phyloP scores from a whole-genome alignment of 2,329 filamentous ascomycete genomes.

The Fusarium goolgardi region DNA sequence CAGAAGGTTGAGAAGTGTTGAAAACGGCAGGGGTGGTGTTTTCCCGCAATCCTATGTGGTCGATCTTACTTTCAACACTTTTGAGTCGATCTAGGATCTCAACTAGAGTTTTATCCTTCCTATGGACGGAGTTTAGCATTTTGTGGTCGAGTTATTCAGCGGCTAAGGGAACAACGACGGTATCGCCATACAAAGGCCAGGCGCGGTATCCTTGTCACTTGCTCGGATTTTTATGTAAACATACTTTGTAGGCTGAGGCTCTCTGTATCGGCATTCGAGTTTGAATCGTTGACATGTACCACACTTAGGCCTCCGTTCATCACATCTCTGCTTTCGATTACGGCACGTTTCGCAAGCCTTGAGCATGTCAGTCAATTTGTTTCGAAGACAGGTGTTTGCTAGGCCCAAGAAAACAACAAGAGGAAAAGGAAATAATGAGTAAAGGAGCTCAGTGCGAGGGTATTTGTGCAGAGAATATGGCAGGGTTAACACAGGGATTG shows the following conservation, averaged over 20 bases:
- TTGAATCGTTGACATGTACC: slow-evolving; percentile 67
- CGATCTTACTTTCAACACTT: slow-evolving; percentile 66
- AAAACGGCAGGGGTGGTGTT: slow-evolving; percentile 36
- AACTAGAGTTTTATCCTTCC: slow-evolving; percentile 71
- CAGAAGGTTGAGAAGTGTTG: slow-evolving; percentile 37
- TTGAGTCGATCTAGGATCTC: slow-evolving; percentile 69
- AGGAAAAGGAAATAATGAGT: too few species aligned
- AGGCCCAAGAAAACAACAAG: neutral
- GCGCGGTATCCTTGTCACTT: slow-evolving; percentile 20
- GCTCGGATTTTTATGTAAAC: slow-evolving; percentile 45
- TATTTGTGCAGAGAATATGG: neutral
- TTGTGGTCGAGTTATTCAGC: slow-evolving; percentile 1
- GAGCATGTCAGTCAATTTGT: slow-evolving; percentile 20
- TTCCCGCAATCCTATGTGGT: slow-evolving; percentile 52
- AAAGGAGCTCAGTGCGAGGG: neutral
- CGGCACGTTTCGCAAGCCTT: slow-evolving; percentile 71
- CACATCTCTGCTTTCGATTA: slow-evolving; percentile 71
- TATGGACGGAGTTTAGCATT: slow-evolving; percentile 47
- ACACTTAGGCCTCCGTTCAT: slow-evolving; percentile 71
- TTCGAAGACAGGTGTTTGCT: neutral
- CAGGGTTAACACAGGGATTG: neutral
- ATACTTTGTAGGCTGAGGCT: slow-evolving; percentile 72
- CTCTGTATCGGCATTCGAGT: slow-evolving; percentile 69
- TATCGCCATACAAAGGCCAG: slow-evolving; percentile 13
- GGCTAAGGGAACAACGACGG: slow-evolving; percentile 17